Evolutionary conservation across 2,329 filamentous ascomycete species (phyloP).

Genomic region (Alternaria novae-zelandiae): DNA sequence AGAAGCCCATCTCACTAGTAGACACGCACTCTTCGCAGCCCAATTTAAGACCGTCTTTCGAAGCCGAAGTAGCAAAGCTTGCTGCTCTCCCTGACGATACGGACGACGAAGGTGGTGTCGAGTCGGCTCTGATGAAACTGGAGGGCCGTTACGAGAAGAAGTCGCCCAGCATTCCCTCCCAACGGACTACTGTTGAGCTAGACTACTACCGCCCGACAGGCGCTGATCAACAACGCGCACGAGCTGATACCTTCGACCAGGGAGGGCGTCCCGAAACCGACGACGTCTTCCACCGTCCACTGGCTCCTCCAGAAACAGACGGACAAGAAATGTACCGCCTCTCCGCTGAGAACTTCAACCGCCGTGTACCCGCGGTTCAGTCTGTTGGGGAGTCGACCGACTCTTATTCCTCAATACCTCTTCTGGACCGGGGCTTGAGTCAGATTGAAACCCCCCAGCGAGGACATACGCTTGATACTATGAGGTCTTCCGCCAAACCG

Average conservation of each 20-base stretch:
- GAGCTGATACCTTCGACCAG: constrained; percentile 26
- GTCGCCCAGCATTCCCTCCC: constrained; percentile 34
- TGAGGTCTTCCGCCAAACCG: constrained; percentile 54
- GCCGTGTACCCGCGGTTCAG: constrained; percentile 35
- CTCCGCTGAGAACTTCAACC: constrained; percentile 40
- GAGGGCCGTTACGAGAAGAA: constrained; percentile 80
- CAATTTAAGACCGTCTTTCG: constrained; percentile 73
- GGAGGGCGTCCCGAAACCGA: constrained; percentile 28
- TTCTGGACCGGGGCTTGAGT: constrained; percentile 70
- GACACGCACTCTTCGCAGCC: constrained; percentile 63
- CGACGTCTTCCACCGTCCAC: constrained; percentile 34
- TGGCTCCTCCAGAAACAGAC: constrained; percentile 29
- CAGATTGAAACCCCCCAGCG: constrained; percentile 28
- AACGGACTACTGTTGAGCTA: constrained; percentile 23
- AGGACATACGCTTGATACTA: constrained; percentile 52
- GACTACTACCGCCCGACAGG: constrained; percentile 33
- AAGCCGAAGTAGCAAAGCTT: constrained; percentile 84
- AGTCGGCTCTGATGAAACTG: constrained; percentile 89
- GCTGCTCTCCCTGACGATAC: constrained; percentile 88
- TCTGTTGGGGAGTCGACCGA: constrained; percentile 67
- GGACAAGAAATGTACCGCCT: constrained; percentile 40
- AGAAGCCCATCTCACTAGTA: constrained; percentile 51
- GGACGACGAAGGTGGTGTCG: constrained; percentile 78
- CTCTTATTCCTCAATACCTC: constrained; percentile 78
- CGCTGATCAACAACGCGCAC: constrained; percentile 20